Base-by-base conservation (phyloP, 176 grass and related monocot species). In the Aegilops umbellulata region DNA sequence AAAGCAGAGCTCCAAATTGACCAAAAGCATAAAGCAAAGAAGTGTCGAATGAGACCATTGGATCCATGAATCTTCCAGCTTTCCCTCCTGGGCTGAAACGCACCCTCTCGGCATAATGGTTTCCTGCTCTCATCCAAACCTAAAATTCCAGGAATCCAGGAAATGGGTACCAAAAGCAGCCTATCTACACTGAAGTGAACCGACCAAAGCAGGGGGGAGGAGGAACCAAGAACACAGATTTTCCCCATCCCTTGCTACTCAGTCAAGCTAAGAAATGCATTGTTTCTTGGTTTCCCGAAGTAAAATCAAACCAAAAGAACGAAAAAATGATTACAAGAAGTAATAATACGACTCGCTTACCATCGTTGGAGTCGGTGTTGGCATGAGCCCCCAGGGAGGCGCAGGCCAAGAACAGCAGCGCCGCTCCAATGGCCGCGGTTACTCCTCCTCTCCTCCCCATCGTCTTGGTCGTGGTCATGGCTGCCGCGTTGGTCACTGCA, bases 291-390 rank as follows among this genome's bases (percentile, higher is more conserved):
- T 57, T 47, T 29, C 9, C n/a, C 12, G 12, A 78, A 53, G 64
- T 13, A 24, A 86, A 13, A 68, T 5, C 20, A 47, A n/a, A 31
- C 69, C 13, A 20, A 24, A 15, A 57, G 11, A 73, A 57, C 24
- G 30, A 3, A 11, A 7, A 6, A 34, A 12, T 4, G 6, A 0
- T 2, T 60, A 14, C n/a, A 51, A 39, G 49, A 46, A 82, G 32
- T 10, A 31, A 39, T 35, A 69, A 39, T 42, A 69, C 5, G 24
- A 42, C 76, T 80, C 0, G 15, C 17, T 76, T 70, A 87, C 93
- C 93, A 30, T 95, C 93, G 68, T 86, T 74, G 0, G 83, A 76
- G 83, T 92, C 80, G 3, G 93, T 95, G 60, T 60, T 72, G 76
- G 83, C 93, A 61, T 44, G 62, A 79, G 47, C 77, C n/a, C 60